phyloP scores from a whole-genome alignment of 352 stramenopile species.

The Phytophthora quininea region DNA sequence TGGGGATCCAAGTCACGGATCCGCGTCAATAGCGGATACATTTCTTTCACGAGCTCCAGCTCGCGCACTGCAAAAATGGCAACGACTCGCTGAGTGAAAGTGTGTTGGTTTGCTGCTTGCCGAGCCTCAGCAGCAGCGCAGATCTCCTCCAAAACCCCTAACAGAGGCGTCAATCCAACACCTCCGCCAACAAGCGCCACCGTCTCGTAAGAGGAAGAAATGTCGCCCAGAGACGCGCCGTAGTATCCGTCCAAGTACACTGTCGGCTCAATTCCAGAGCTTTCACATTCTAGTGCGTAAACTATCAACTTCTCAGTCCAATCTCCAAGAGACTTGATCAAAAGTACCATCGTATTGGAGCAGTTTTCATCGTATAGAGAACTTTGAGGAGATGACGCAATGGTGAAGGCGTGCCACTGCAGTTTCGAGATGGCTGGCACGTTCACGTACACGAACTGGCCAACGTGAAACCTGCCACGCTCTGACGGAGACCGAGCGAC shows the following conservation, averaged over 20 bases:
- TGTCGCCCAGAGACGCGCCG: constrained; percentile 33
- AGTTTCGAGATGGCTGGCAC: constrained; percentile 44
- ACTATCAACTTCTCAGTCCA: constrained; percentile 51
- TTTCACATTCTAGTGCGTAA: constrained; percentile 31
- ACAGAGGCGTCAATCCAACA: constrained; percentile 50
- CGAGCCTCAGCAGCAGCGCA: constrained; percentile 13
- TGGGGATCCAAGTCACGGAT: constrained; percentile 37
- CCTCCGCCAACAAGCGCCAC: constrained; percentile 51
- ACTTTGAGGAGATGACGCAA: constrained; percentile 43
- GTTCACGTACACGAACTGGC: constrained; percentile 55
- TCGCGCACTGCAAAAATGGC: constrained; percentile 53
- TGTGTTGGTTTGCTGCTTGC: constrained; percentile 8
- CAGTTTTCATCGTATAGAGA: constrained; percentile 4
- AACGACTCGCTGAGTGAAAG: constrained; percentile 27
- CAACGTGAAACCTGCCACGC: constrained; percentile 27
- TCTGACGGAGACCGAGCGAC: constrained; percentile 10
- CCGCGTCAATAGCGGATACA: constrained; percentile 34
- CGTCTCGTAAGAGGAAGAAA: constrained; percentile 40
- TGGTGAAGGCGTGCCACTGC: constrained; percentile 59
- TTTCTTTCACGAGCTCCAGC: constrained; percentile 43
- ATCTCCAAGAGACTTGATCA: constrained; percentile 50
- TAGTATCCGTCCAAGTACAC: constrained; percentile 65
- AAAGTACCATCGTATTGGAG: constrained; percentile 37
- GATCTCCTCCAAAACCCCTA: constrained; percentile 54
- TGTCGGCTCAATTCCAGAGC: constrained; percentile 17